Evolutionary conservation across 148 eudicot genomes (phyloP).

Genomic region (Rhododendron kiyosumense): DNA sequence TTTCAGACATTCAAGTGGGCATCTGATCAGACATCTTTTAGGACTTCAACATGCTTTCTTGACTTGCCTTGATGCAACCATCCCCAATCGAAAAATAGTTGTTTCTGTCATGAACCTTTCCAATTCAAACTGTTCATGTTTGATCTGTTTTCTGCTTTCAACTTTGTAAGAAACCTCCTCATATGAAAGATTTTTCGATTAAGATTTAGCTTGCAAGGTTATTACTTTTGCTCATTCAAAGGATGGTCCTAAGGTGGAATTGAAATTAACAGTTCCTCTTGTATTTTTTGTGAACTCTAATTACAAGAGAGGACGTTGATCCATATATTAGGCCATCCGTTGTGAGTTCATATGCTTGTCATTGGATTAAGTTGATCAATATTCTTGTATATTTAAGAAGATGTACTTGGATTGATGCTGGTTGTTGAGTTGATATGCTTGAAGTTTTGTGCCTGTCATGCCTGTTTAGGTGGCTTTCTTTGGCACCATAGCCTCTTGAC

Average conservation of each 20-base stretch:
- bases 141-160: background rate
- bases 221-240: background rate
- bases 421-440: background rate
- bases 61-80: background rate
- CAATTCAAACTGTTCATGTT: background rate
- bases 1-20: background rate
- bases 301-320: background rate
- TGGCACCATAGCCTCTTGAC: background rate
- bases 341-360: background rate
- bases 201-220: background rate
- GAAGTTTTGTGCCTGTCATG: background rate
- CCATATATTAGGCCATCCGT: background rate
- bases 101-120: background rate
- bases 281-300: background rate
- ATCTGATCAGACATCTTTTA: background rate
- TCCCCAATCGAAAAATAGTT: background rate
- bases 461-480: background rate
- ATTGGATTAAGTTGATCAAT: background rate
- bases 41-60: background rate
- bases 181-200: too few species aligned
- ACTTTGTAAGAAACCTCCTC: too few species aligned
- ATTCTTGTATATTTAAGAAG: background rate
- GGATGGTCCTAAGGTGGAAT: background rate
- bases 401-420: background rate
- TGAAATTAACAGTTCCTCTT: background rate